Evolutionary conservation across 2,329 filamentous ascomycete species (phyloP).

Genomic region (Stemphylium beticola): DNA sequence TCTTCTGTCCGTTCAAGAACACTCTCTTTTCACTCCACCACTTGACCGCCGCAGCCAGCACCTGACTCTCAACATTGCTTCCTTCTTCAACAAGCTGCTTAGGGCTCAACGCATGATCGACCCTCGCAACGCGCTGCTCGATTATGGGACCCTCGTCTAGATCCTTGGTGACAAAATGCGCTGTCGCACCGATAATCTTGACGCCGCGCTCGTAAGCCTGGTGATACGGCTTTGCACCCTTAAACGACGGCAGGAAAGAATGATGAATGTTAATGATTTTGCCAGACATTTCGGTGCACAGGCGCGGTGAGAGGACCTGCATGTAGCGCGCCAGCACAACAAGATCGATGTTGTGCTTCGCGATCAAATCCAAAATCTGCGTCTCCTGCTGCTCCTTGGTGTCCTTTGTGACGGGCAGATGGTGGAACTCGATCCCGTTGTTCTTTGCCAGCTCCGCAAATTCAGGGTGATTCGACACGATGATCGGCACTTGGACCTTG

Average conservation of each 20-base stretch:
- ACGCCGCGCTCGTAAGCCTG: conserved; percentile 86
- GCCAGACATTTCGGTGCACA: conserved; percentile 81
- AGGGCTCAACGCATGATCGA: conserved; percentile 77
- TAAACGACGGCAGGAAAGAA: conserved; percentile 84
- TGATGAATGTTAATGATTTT: conserved; percentile 94
- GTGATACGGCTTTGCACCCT: conserved; percentile 87
- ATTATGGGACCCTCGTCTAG: conserved; percentile 88
- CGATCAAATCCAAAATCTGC: conserved; percentile 73
- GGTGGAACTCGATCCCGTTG: conserved; percentile 80
- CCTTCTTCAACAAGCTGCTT: conserved; percentile 80
- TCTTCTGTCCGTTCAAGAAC: conserved; percentile 80
- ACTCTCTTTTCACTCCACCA: conserved; percentile 81
- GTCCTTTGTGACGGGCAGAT: conserved; percentile 79
- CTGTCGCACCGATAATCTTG: conserved; percentile 86
- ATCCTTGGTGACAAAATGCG: conserved; percentile 85
- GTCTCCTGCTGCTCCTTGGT: conserved; percentile 77
- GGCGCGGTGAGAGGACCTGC: conserved; percentile 78
- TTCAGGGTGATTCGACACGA: conserved; percentile 83
- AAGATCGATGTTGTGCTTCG: conserved; percentile 73
- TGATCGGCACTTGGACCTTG: conserved; percentile 74
- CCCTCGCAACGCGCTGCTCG: conserved; percentile 78
- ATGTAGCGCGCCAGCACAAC: conserved; percentile 85
- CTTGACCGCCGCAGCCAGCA: conserved; percentile 80
- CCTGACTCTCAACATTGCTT: conserved; percentile 83
- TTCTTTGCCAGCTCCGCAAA: conserved; percentile 71